phyloP scores from a whole-genome alignment of 2,329 filamentous ascomycete species.

The Thelonectria discophora region DNA sequence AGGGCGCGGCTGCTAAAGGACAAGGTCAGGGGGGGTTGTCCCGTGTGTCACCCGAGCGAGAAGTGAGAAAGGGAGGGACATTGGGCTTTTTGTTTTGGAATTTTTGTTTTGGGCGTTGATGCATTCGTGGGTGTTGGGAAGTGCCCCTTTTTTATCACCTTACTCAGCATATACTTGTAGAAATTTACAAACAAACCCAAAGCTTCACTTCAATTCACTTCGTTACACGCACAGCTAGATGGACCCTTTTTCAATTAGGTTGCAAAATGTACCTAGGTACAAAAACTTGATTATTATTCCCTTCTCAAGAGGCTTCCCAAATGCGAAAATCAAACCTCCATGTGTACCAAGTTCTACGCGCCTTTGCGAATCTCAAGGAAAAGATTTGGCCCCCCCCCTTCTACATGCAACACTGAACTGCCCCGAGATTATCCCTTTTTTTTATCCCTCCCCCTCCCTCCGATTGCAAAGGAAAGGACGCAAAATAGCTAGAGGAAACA shows the following conservation, averaged over 20 bases:
- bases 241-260: slow-evolving; percentile 29
- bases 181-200: background rate
- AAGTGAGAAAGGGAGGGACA: slow-evolving; percentile 18
- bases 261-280: slow-evolving; percentile 40
- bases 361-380: slow-evolving; percentile 26
- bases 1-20: slow-evolving; percentile 82
- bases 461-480: background rate
- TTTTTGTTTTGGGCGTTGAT: slow-evolving; percentile 16
- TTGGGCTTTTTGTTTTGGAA: slow-evolving; percentile 19
- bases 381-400: slow-evolving; percentile 14
- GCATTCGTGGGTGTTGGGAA: slow-evolving; percentile 18
- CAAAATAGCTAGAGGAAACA: background rate
- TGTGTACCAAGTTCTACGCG: slow-evolving; percentile 33
- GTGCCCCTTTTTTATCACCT: background rate
- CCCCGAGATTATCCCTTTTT: slow-evolving; percentile 15
- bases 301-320: slow-evolving; percentile 29
- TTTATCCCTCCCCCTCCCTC: background rate
- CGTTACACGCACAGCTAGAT: slow-evolving; percentile 4
- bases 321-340: slow-evolving; percentile 36
- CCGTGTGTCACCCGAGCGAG: slow-evolving; percentile 58
- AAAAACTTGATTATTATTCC: slow-evolving; percentile 38
- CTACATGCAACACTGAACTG: slow-evolving; percentile 18
- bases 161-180: too few relatives aligned
- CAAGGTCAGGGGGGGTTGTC: slow-evolving; percentile 71
- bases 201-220: background rate